Evolutionary conservation across 2,329 filamentous ascomycete species (phyloP), one percentile per base, ranked within the genome.

Genomic region (Aspergillus tamarii): DNA sequence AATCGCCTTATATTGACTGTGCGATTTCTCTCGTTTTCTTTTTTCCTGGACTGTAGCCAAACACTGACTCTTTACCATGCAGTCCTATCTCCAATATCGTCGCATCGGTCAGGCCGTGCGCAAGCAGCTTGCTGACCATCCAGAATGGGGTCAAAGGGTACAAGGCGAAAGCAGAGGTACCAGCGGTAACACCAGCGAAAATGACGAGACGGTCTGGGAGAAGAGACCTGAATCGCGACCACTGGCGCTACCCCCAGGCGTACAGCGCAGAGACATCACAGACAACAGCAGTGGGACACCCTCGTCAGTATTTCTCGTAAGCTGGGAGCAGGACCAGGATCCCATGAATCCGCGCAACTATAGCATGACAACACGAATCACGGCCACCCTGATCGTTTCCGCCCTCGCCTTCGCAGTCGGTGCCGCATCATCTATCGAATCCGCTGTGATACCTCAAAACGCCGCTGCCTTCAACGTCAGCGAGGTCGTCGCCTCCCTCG

Each of bases 381-480:
- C 73, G n/a, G 76, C 76, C 9, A 83, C 80, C 0, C 59, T 82
- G 4, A 72, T 82, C 21, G 79, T 84, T 5, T 79, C 79, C 0
- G 53, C 76, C 5, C 85, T 88, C 50, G 84, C 80, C 2, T 80
- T 84, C 28, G 79, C 84, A 0, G 83, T 86, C 0, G 81, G 81
- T 4, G 76, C 81, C 2, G 84, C 85, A 0, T 84, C 82, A 3
- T 80, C 84, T 0, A 85, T 87, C 52, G 85, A 87, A 62, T 82
- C 83, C 1, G 78, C 79, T 0, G 81, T 83, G 0, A 66, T 85
- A 0, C 74, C 74, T 0, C 78, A 83, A 63, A 83, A 83, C 0
- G 77, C 80, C 1, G 64, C 67, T 28, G 78, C 82, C 1, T 82
- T 86, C 54, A 76, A 79, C 0, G 84, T 86, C 0, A 80, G 79